A percentile compares a stretch with the other conserved stretches of the same genome.
Evolutionary conservation across 1,139 yeast species (phyloP).

Genomic region (Pichia sp.): DNA sequence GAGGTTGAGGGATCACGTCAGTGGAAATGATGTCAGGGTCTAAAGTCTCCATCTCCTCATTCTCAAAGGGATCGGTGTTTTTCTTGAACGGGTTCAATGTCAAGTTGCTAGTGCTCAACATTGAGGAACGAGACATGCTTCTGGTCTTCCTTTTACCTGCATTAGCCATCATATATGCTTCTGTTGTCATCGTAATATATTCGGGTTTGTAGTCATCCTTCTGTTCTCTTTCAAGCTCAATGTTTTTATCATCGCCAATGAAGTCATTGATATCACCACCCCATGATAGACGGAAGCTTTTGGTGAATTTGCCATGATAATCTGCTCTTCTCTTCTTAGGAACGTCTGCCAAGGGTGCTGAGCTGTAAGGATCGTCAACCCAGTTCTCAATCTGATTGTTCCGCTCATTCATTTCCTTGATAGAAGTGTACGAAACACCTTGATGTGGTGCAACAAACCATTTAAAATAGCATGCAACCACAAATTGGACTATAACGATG

Average conservation of each 20-base stretch:
- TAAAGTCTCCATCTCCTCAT: slow-evolving; percentile 45
- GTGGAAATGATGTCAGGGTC: slow-evolving; percentile 71
- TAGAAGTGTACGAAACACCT: slow-evolving; percentile 62
- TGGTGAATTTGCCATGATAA: slow-evolving; percentile 42
- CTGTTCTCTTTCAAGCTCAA: slow-evolving; percentile 12
- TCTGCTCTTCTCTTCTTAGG: slow-evolving; percentile 51
- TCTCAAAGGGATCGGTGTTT: slow-evolving; percentile 42
- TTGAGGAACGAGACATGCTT: slow-evolving; percentile 13
- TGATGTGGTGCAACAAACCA: slow-evolving; percentile 77
- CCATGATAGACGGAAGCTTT: slow-evolving; percentile 39
- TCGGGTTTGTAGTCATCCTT: slow-evolving; percentile 40
- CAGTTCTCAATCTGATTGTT: slow-evolving; percentile 51
- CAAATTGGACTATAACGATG: slow-evolving; percentile 69
- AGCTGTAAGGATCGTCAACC: slow-evolving; percentile 51
- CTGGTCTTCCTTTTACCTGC: slow-evolving; percentile 16
- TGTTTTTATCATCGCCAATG: slow-evolving; percentile 36
- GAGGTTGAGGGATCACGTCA: slow-evolving; percentile 80
- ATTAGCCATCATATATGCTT: slow-evolving; percentile 38
- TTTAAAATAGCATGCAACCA: slow-evolving; percentile 83
- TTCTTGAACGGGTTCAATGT: slow-evolving; percentile 22
- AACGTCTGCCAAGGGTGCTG: slow-evolving; percentile 55
- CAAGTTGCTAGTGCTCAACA: slow-evolving; percentile 16
- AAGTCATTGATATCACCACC: slow-evolving; percentile 43
- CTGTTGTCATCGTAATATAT: slow-evolving; percentile 56
- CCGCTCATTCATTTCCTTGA: slow-evolving; percentile 43